Evolutionary conservation across 1,139 yeast genomes (phyloP), one percentile per base, ranked within the genome.

Genomic region (Debaryomyces sp.): DNA sequence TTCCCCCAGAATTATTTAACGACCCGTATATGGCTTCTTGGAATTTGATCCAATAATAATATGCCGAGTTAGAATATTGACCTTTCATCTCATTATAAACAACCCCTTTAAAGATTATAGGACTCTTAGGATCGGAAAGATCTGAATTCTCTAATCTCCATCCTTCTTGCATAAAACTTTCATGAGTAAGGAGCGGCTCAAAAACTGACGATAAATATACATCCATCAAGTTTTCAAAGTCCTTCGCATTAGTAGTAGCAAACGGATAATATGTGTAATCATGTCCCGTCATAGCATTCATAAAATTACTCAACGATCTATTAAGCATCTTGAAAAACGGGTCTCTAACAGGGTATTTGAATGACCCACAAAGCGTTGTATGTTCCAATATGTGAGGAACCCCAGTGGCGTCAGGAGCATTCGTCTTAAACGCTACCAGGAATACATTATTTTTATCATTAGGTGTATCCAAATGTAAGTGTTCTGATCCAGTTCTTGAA

Each of bases 41-140:
- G 70, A 85, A 94, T 55, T 85, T 82, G 58, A 87, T 89, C 81
- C 91, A 92, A 64, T 80, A 91, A 58, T 86, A 80, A 64, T 94
- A 95, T 4, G 92, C 83, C 0, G 97, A 83, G 63, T 90, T 94
- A 1, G 97, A 88, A 62, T 90, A 83, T 69, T 94, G 98, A 5
- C 99, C 99, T 67, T 95, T 94, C 99, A 94, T 94, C 70, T 94
- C 99, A 63, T 94, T 94, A 67, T 88, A 94, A 1, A 94, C 99
- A 30, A 94, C 99, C 35, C 99, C 99, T 68, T 94, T 94, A 65
- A 89, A 90, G 7, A 74, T 76, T 43, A 94, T 64, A 1, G 89
- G 87, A 15, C 89, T 77, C 0, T 59, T 53, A 7, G 73, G 70
- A 61, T 92, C 92, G 12, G 75, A 64, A 5, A 84, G 70, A 44